Base-by-base conservation (phyloP, 75 land plant genomes). In the Pseudotsuga menziesii region DNA sequence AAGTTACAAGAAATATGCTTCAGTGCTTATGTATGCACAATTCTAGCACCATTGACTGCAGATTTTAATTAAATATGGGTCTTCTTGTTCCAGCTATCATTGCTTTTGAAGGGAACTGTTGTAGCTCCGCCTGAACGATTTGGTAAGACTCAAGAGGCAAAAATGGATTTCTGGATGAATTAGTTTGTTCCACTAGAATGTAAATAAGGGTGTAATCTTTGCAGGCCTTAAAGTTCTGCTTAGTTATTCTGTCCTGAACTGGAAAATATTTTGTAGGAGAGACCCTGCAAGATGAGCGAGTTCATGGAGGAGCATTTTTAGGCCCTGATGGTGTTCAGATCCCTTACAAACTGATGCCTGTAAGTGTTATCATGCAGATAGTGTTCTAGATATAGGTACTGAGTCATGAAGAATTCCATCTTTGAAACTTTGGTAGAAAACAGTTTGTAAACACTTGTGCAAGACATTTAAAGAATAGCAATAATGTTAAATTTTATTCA, bases 51-150 rank as follows among this genome's bases (percentile, higher is more conserved):
- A 41, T 69, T 69, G 52, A n/a, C 22, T 69, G 48, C 72, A 69
- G 41, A 22, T 69, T 69, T 52, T 41, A 52, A 69, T 69, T 39
- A 39, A 69, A 69, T 41, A 69, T 69, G 72, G 13, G 9, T 20
- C 41, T 26, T 71, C 56, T 23, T 63, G 25, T 73, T 17, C 57
- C 93, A 96, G 99, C 83, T 96, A 25, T 96, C 99, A 56, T 84
- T 94, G 78, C 86, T 96, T 39, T 78, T 96, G 77, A 94, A 94
- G 82, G 99, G 99, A 79, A 90, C 94, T 59, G 94, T 94, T 55
- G 94, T 94, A 74, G 99, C 99, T 36, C 99, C 99, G 62, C 94
- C 94, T 27, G 99, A 96, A 75, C 94, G 89, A 84, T 96, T 94
- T 88, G 99, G 99, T 96, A 84, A 84, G n/a, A n/a, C n/a, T n/a